A percentile compares a stretch with the other conserved stretches of the same genome.
Evolutionary conservation across 306 rosid genomes (phyloP).

Genomic region (Lathyrus sativus): DNA sequence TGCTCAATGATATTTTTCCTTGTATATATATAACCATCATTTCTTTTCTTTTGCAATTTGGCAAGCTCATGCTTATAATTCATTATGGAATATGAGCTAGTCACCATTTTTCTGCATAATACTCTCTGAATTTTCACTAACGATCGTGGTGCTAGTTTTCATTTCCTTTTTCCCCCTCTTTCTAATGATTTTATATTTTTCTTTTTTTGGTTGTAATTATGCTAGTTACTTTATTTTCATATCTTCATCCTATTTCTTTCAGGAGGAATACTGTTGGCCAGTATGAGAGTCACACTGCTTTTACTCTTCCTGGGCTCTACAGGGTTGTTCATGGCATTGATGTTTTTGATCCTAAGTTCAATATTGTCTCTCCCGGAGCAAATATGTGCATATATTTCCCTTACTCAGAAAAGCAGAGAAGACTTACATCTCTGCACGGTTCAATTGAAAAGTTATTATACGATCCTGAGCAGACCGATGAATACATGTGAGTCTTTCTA

Average conservation of each 20-base stretch:
- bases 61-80: conserved; percentile 25
- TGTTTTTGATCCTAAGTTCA: conserved; percentile 98
- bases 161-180: not conserved
- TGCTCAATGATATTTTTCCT: not conserved
- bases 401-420: conserved; percentile 67
- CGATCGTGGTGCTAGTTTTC: not conserved
- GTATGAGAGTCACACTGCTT: conserved; percentile 88
- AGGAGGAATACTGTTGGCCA: conserved; percentile 94
- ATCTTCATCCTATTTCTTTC: conserved; percentile 38
- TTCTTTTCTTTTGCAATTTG: conserved; percentile 19
- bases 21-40: conserved; percentile 12
- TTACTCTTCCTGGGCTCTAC: conserved; percentile 88
- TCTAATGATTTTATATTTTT: too few species aligned
- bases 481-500: conserved; percentile 64
- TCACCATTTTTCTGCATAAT: conserved; percentile 9
- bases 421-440: conserved; percentile 82
- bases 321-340: conserved; percentile 96
- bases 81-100: conserved; percentile 5
- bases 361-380: conserved; percentile 97
- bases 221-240: conserved; percentile 28
- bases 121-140: conserved; percentile 2
- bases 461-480: conserved; percentile 72
- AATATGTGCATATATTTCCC: conserved; percentile 85
- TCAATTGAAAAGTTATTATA: conserved; percentile 74
- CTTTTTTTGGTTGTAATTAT: not conserved